phyloP scores from a whole-genome alignment of 768 basidiomycete species.

The Porpolomopsis calyptriformis region DNA sequence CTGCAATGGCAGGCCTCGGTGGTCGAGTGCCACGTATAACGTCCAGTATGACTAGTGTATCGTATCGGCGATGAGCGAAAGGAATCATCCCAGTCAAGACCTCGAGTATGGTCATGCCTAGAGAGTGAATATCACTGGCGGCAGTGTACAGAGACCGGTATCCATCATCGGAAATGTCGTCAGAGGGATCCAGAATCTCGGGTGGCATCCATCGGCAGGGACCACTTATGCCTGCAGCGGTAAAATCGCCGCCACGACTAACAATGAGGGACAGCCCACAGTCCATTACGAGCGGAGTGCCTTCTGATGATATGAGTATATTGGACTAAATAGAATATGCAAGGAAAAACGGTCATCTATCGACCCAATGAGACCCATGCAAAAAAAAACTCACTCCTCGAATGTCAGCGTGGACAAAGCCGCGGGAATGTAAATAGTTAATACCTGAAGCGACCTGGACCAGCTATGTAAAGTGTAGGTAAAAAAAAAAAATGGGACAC shows the following conservation, averaged over 20 bases:
- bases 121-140: conserved; percentile 6
- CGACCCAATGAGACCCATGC: too few relatives aligned
- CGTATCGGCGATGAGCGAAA: conserved; percentile 5
- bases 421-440: conserved; percentile 3
- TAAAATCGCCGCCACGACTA: background rate
- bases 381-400: conserved; percentile 4
- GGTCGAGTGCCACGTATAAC: conserved; percentile 5
- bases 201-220: conserved; percentile 8
- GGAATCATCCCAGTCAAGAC: conserved; percentile 7
- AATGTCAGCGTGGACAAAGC: conserved; percentile 6
- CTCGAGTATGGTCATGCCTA: conserved; percentile 10
- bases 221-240: conserved; percentile 2
- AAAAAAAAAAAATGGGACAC: background rate
- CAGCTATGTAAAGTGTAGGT: background rate
- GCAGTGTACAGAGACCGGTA: background rate
- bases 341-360: background rate
- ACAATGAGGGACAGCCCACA: conserved; percentile 1
- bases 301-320: conserved; percentile 3
- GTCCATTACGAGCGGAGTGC: conserved; percentile 5
- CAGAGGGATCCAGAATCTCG: conserved; percentile 7
- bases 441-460: conserved; percentile 1
- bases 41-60: conserved; percentile 6
- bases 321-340: background rate
- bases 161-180: background rate
- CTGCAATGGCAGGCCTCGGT: background rate